These are phyloP conservation scores for Penicillium parvum DNA, from an alignment of 495 filamentous ascomycete genomes.

Conservation along the genomic window DNA sequence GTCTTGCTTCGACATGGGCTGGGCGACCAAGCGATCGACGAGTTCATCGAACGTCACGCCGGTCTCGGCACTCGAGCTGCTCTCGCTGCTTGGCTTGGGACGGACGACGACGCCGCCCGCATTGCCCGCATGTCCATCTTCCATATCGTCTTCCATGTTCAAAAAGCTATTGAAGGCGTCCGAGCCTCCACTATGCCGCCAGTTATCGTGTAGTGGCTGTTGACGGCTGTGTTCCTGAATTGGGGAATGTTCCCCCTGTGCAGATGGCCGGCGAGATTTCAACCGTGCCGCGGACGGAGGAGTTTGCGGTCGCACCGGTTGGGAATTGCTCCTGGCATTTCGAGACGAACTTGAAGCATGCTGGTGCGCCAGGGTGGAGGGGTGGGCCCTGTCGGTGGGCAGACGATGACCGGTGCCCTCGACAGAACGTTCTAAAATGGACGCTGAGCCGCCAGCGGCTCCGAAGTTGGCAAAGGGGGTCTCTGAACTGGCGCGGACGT, in stretches of 20 bases:
- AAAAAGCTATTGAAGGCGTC: conserved; percentile 44
- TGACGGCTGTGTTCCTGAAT: conserved; percentile 30
- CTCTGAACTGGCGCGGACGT: conserved; percentile 37
- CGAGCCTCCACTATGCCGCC: conserved; percentile 40
- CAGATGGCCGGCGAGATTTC: conserved; percentile 32
- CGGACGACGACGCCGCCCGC: conserved; percentile 29
- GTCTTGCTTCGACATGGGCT: conserved; percentile 80
- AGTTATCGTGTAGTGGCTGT: conserved; percentile 33
- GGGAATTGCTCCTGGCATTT: conserved; percentile 45
- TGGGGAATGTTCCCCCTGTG: conserved; percentile 26
- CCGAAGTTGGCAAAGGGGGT: conserved; percentile 26
- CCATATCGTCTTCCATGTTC: conserved; percentile 45
- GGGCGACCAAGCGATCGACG: conserved; percentile 75
- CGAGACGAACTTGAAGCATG: conserved; percentile 33
- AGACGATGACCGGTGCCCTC: conserved; percentile 37
- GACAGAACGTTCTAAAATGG: conserved; percentile 29
- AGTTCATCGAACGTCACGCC: conserved; percentile 82
- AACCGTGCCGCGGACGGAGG: conserved; percentile 35
- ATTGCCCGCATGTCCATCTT: conserved; percentile 31
- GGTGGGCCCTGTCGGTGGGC: conserved; percentile 28
- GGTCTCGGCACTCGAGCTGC: conserved; percentile 34
- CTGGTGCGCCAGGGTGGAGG: conserved; percentile 32
- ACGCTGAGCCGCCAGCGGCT: conserved; percentile 37
- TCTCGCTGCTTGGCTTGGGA: conserved; percentile 31
- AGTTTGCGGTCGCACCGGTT: conserved; percentile 43